Base-by-base conservation (phyloP, 139 green algal species). In the Volvox africanus region DNA sequence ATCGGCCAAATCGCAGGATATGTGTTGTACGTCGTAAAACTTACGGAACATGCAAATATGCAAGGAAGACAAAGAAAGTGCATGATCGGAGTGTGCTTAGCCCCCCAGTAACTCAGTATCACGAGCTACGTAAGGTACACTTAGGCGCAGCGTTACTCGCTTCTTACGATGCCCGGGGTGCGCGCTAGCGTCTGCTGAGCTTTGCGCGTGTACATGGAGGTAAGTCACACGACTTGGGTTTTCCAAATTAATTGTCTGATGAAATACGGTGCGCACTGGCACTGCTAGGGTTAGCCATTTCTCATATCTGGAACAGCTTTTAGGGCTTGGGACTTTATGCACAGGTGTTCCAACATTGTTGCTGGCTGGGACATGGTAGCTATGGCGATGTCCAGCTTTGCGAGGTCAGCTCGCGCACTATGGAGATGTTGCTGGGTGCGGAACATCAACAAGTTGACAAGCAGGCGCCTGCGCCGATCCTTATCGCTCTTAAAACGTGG, bases 351-450 rank as follows among this genome's bases (percentile, higher is more conserved):
- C 20, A 33, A 0, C 83, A 89, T 55, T 37, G 68, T 50, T 55
- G 83, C 16, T 89, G 83, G 83, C 83, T 89, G 21, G 83, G 83
- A 5, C 68, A 80, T 33, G 83, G 83, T 22, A 69, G 36, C 13
- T 89, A 89, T 21, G 83, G 83, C 21, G 83, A 89, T 55, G 67
- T 89, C 35, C 67, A 80, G 67, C 26, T 80, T 28, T 80, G 83
- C 67, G 35, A 89, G 26, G 36, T 80, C 33, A 79, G 26, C 20
- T 22, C 82, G 33, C 61, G 55, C 20, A 36, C 83, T 1, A 68
- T 37, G 0, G 28, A 28, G 2, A 30, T 14, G 22, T n/a, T 89
- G 6, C 44, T 89, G 2, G 65, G 82, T 36, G 83, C n/a, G 18
- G 62, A 35, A 20, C 1, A 26, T 33, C 62, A 9, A 62, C 22